A percentile compares a stretch with the other conserved stretches of the same genome.
Conservation (phyloP, 2,329 filamentous ascomycete species). For the Penicillium griseofulvum region DNA sequence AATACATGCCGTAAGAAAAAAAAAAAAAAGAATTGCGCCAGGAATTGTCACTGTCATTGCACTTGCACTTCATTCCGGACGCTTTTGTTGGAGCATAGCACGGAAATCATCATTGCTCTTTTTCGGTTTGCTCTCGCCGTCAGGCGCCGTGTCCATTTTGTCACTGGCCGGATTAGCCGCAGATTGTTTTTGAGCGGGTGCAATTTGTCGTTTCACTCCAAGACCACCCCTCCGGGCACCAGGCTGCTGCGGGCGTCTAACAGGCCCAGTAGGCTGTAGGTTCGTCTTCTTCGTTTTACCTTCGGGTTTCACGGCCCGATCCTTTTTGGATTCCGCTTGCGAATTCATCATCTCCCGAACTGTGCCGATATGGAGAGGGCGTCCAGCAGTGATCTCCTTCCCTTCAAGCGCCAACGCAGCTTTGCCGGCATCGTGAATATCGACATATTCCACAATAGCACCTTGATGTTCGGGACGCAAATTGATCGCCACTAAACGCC, state of each 20-base stretch:
- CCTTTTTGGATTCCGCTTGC: constrained; percentile 41
- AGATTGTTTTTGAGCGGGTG: constrained; percentile 10
- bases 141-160: constrained; percentile 27
- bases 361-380: constrained; percentile 49
- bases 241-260: constrained; percentile 49
- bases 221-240: constrained; percentile 46
- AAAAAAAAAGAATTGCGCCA: constrained; percentile 16
- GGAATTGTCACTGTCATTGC: constrained; percentile 19
- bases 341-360: constrained; percentile 51
- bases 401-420: constrained; percentile 48
- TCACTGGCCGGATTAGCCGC: constrained; percentile 4
- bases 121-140: constrained; percentile 33
- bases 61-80: constrained; percentile 25
- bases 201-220: constrained; percentile 47
- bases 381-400: constrained; percentile 45
- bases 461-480: constrained; percentile 79
- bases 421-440: constrained; percentile 67
- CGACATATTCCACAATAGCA: constrained; percentile 78
- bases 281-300: constrained; percentile 35
- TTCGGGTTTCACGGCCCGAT: constrained; percentile 32
- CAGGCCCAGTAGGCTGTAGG: constrained; percentile 34
- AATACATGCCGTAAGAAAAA: constrained; percentile 25
- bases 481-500: constrained; percentile 70
- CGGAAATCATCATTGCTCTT: constrained; percentile 61
- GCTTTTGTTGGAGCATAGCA: constrained; percentile 50